These are phyloP conservation scores for Globisporangium mamillatum DNA, from an alignment of 352 stramenopile genomes.

Conservation along the genomic window DNA sequence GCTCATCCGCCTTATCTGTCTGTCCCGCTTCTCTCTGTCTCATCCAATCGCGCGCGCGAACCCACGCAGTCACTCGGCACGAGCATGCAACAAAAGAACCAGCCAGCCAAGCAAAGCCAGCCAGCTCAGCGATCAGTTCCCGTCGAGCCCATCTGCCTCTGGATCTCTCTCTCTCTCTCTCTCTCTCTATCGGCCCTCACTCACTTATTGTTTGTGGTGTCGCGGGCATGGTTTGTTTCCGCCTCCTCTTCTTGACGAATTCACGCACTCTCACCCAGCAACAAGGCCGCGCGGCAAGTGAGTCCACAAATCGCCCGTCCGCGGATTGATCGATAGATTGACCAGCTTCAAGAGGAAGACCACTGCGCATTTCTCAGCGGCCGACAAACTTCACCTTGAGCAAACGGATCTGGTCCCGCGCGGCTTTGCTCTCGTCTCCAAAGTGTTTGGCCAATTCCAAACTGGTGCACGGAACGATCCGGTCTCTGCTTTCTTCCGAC, in stretches of 20 bases:
- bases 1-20: background rate
- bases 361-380: background rate
- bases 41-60: background rate
- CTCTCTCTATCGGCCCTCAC: background rate
- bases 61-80: background rate
- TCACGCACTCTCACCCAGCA: background rate
- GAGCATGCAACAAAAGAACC: background rate
- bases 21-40: background rate
- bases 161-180: background rate
- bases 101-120: background rate
- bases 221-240: background rate
- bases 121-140: background rate
- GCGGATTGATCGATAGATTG: background rate
- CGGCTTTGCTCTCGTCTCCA: background rate
- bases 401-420: background rate
- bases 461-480: background rate
- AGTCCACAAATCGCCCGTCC: background rate
- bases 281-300: background rate
- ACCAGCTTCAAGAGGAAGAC: background rate
- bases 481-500: background rate
- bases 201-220: background rate
- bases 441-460: background rate
- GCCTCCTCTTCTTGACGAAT: background rate
- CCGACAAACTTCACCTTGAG: background rate
- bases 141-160: background rate